These are phyloP conservation scores for Neurospora pannonica DNA, from an alignment of 495 filamentous ascomycete genomes.

Conservation along the genomic window DNA sequence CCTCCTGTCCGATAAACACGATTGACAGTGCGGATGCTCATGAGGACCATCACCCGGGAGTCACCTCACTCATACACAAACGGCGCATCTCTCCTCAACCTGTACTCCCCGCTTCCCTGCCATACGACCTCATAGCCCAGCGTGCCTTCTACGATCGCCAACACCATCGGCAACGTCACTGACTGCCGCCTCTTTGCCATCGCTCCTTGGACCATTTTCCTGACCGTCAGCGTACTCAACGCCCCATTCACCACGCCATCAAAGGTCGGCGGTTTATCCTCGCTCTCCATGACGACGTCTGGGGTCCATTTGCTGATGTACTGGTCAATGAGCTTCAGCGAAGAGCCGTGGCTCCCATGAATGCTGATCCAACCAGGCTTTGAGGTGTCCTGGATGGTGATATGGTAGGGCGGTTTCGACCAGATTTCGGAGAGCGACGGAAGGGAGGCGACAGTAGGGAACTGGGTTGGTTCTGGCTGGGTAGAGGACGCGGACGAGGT, in stretches of 20 bases:
- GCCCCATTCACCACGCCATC: background rate
- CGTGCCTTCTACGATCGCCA: conserved; percentile 29
- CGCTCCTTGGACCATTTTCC: background rate
- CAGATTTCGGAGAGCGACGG: conserved; percentile 29
- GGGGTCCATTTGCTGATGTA: background rate
- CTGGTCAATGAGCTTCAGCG: conserved; percentile 18
- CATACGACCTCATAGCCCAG: conserved; percentile 29
- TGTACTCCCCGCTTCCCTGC: background rate
- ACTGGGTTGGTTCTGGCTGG: conserved; percentile 8
- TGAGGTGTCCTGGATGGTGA: conserved; percentile 13
- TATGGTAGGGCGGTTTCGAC: conserved; percentile 30
- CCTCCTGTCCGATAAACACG: background rate
- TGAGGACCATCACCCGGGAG: background rate
- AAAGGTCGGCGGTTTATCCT: background rate
- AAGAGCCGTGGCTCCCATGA: conserved; percentile 30
- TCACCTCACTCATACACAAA: background rate
- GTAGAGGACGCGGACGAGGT: background rate
- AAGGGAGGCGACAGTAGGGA: conserved; percentile 18
- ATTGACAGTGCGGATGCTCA: background rate
- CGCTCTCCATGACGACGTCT: background rate
- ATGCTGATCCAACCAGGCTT: conserved; percentile 13
- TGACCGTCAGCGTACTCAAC: background rate
- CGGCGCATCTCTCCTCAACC: background rate
- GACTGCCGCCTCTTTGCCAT: background rate
- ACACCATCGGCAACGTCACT: conserved; percentile 24